Percentiles rank a stretch among this genome's conserved stretches.
Conservation (phyloP, 1,284 basidiomycete genomes). For the Cutaneotrichosporon mucoides region DNA sequence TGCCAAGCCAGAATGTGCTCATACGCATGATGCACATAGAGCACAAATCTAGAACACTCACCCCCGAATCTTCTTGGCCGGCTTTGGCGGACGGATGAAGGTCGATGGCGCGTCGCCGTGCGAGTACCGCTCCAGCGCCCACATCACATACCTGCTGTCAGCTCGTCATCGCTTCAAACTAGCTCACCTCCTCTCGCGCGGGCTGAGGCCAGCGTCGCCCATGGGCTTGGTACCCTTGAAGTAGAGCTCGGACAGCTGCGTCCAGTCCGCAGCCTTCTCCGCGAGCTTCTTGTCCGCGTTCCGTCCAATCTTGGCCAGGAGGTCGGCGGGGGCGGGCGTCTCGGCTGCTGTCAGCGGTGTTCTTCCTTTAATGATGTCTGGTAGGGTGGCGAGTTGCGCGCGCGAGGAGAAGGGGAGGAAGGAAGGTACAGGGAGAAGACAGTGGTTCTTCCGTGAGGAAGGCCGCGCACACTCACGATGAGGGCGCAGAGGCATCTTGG, state of each 20-base stretch:
- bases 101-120: slow-evolving; percentile 28
- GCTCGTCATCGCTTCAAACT: background rate
- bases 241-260: slow-evolving; percentile 35
- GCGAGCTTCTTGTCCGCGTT: slow-evolving; percentile 40
- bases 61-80: slow-evolving; percentile 44
- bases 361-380: background rate
- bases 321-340: slow-evolving; percentile 28
- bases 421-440: background rate
- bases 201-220: slow-evolving; percentile 31
- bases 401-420: background rate
- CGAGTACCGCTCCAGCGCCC: slow-evolving; percentile 41
- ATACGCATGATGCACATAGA: background rate
- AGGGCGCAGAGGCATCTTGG: slow-evolving; percentile 28
- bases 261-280: slow-evolving; percentile 35
- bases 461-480: slow-evolving; percentile 21
- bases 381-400: background rate
- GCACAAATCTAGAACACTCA: slow-evolving; percentile 20
- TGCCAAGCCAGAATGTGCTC: too few relatives aligned
- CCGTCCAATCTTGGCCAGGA: slow-evolving; percentile 39
- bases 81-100: slow-evolving; percentile 32
- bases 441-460: too few relatives aligned
- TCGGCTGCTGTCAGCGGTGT: slow-evolving; percentile 21
- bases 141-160: slow-evolving; percentile 24
- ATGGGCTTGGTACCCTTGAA: slow-evolving; percentile 29
- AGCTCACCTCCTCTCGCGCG: slow-evolving; percentile 42